phyloP scores from a whole-genome alignment of 2,329 filamentous ascomycete species.

The Pleurostoma richardsiae region DNA sequence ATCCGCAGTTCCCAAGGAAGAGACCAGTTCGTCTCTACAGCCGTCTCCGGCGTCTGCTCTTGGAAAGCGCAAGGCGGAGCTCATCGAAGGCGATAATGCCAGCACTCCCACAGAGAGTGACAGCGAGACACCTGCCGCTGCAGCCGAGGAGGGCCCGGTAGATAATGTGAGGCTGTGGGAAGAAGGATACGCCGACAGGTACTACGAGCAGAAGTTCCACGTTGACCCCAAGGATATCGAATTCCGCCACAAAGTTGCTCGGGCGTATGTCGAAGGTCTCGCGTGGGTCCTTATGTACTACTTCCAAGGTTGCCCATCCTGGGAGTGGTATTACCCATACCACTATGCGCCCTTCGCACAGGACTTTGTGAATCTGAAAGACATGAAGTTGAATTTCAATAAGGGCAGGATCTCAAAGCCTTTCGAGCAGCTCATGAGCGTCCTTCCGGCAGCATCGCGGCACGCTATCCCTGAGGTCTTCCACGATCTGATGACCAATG shows the following conservation, averaged over 20 bases:
- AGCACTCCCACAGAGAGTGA: constrained; percentile 49
- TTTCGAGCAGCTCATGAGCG: constrained; percentile 98
- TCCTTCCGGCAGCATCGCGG: constrained; percentile 87
- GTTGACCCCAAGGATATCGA: constrained; percentile 74
- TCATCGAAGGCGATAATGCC: constrained; percentile 57
- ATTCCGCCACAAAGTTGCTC: constrained; percentile 84
- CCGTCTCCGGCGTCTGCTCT: constrained; percentile 15
- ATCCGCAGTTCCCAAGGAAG: constrained; percentile 12
- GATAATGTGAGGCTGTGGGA: constrained; percentile 93
- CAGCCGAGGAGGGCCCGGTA: constrained; percentile 56
- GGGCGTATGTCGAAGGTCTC: constrained; percentile 89
- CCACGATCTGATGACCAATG: constrained; percentile 82
- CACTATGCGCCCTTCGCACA: constrained; percentile 97
- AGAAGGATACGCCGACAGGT: constrained; percentile 88
- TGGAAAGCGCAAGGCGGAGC: constrained; percentile 70
- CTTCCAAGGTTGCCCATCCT: constrained; percentile 95
- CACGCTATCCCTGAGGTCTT: constrained; percentile 87
- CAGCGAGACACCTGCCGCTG: constrained; percentile 39
- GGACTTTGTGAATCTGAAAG: constrained; percentile 80
- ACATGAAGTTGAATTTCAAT: constrained; percentile 76
- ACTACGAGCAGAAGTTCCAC: constrained; percentile 95
- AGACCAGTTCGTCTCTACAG: constrained; percentile 10
- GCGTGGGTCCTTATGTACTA: constrained; percentile 97
- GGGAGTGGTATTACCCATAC: constrained; percentile 99
- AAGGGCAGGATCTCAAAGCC: constrained; percentile 83